Evolutionary conservation across 768 basidiomycete species (phyloP), one percentile per base, ranked within the genome.

Genomic region (Grammothele lineata): DNA sequence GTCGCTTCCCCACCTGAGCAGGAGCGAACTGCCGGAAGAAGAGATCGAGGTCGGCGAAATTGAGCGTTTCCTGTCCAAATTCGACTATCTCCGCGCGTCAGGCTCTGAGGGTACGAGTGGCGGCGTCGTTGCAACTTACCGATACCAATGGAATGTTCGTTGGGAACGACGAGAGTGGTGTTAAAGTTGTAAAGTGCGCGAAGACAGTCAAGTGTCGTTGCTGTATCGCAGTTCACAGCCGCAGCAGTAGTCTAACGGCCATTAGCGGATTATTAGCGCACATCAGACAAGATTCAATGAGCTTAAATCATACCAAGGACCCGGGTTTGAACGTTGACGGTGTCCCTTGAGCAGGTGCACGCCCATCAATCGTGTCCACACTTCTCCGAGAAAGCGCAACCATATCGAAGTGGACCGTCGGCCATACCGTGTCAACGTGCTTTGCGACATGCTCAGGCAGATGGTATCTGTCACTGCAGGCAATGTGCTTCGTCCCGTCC

Each of bases 351-450:
- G 27, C 27, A 7, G 27, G 27, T 14, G 27, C 27, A 7, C 27
- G 27, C 27, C 27, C 27, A 7, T 7, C 27, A 7, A 14, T 30
- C 7, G 7, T 30, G 27, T 30, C 27, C 27, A 24, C 19, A 10
- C 23, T 25, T 22, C 32, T 8, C 3, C 33, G 30, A 7, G 27
- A 30, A 14, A 43, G 21, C 21, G 34, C 17, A 9, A 26, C 7
- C 14, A 37, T 70, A 36, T 14, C 67, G 55, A 87, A 87, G 61
- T 80, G 76, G 1, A 83, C 83, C 1, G 86, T 87, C 0, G 86
- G 86, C 48, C 83, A 81, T 23, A 87, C 69, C 22, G 86, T 63
- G 23, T 86, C 83, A 41, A 87, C 62, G 56, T 86, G 83, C 5
- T 69, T 63, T 49, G 78, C 70, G 38, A 87, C 62, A 45, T 73